Evolutionary conservation across 768 basidiomycete species (phyloP).

Genomic region (Suillus cothurnatus): DNA sequence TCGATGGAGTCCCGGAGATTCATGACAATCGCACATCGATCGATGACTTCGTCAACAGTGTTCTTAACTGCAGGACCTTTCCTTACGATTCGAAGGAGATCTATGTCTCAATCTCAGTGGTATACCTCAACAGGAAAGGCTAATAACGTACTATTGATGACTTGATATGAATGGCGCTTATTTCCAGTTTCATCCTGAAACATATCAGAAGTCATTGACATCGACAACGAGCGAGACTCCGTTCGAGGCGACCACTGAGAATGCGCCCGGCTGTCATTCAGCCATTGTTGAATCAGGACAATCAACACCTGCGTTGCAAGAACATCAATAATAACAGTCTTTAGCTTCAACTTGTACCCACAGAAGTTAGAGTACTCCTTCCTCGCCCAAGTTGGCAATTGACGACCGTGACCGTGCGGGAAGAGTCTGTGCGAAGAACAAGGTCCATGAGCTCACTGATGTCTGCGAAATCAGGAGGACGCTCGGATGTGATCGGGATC

Average conservation of each 20-base stretch:
- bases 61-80: constrained; percentile 86
- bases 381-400: constrained; percentile 97
- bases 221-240: constrained; percentile 44
- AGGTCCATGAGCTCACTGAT: constrained; percentile 78
- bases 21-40: constrained; percentile 79
- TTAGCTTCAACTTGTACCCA: constrained; percentile 34
- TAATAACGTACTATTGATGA: constrained; percentile 78
- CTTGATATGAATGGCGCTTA: constrained; percentile 71
- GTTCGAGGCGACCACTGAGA: constrained; percentile 34
- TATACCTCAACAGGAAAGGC: not conserved
- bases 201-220: constrained; percentile 37
- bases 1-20: constrained; percentile 92
- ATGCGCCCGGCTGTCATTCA: constrained; percentile 42
- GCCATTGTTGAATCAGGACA: constrained; percentile 83
- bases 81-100: constrained; percentile 82
- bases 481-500: constrained; percentile 93
- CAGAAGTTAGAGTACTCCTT: constrained; percentile 88
- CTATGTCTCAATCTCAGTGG: constrained; percentile 40
- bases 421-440: constrained; percentile 66
- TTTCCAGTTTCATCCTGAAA: constrained; percentile 27
- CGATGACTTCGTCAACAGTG: constrained; percentile 85
- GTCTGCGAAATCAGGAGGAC: constrained; percentile 72
- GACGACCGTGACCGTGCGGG: constrained; percentile 81
- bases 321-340: not conserved
- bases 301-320: constrained; percentile 64